Conservation (phyloP, 768 basidiomycete genomes). For the Mycena crocata region DNA sequence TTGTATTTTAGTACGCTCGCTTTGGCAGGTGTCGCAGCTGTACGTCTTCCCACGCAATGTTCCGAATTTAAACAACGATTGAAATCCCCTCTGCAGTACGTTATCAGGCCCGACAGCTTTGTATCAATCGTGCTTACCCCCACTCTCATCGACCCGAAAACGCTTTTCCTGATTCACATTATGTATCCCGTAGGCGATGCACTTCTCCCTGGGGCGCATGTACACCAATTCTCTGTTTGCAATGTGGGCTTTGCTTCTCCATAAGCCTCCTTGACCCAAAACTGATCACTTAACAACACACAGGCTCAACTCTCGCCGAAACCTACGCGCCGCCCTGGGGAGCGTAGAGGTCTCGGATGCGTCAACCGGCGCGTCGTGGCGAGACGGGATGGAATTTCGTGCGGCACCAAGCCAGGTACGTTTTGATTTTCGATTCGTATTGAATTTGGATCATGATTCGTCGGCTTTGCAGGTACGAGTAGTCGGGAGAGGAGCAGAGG, state of each 20-base stretch:
- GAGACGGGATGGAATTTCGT: too few relatives aligned
- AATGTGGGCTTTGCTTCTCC: conserved; percentile 31
- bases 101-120: conserved; percentile 30
- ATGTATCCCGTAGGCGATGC: conserved; percentile 33
- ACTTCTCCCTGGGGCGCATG: conserved; percentile 39
- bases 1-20: conserved; percentile 15
- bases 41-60: background rate
- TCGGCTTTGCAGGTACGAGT: too few relatives aligned
- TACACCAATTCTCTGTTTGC: conserved; percentile 41
- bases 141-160: background rate
- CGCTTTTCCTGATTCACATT: background rate
- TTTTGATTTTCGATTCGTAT: too few relatives aligned
- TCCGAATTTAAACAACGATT: background rate
- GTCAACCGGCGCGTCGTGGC: too few relatives aligned
- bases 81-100: conserved; percentile 26
- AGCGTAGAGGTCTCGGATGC: too few relatives aligned
- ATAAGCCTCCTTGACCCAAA: too few relatives aligned
- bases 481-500: too few relatives aligned
- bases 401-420: too few relatives aligned
- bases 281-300: too few relatives aligned
- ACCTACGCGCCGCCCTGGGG: too few relatives aligned
- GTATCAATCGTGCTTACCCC: conserved; percentile 35
- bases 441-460: too few relatives aligned
- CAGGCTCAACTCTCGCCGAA: too few relatives aligned
- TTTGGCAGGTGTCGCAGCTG: conserved; percentile 22